Percentiles rank a stretch among this genome's conserved stretches.
These are phyloP conservation scores for Pseudogymnoascus sp. DNA, from an alignment of 2,329 filamentous ascomycete species.

Conservation along the genomic window DNA sequence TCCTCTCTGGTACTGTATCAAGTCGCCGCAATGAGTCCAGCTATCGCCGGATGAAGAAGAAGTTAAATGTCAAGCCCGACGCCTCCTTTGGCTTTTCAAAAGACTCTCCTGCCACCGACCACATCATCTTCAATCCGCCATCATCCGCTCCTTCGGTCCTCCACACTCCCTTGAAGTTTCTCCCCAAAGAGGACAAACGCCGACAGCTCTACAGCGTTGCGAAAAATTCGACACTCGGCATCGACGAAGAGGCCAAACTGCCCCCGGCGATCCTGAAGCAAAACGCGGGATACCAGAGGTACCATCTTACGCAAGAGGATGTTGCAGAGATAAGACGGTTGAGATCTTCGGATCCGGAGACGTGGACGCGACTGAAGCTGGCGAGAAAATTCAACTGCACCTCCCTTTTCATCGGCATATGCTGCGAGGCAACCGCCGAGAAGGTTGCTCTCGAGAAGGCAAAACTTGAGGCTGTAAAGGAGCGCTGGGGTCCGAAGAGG, in stretches of 20 bases:
- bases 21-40: constrained; percentile 26
- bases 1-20: constrained; percentile 22
- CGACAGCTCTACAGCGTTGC: constrained; percentile 21
- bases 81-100: constrained; percentile 42
- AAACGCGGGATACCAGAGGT: constrained; percentile 19
- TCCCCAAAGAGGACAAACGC: constrained; percentile 39
- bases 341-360: constrained; percentile 42
- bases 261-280: constrained; percentile 18
- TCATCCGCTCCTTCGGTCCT: constrained; percentile 46
- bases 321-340: constrained; percentile 52
- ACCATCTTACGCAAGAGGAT: constrained; percentile 46
- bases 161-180: constrained; percentile 59
- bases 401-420: constrained; percentile 49
- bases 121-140: constrained; percentile 50
- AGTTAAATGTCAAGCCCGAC: constrained; percentile 48
- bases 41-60: constrained; percentile 27
- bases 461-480: constrained; percentile 40
- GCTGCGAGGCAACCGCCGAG: constrained; percentile 39
- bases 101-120: constrained; percentile 30
- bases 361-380: constrained; percentile 46
- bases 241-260: constrained; percentile 17
- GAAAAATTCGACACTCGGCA: constrained; percentile 17
- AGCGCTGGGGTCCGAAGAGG: constrained; percentile 49
- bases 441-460: constrained; percentile 39
- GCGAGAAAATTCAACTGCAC: constrained; percentile 48